These are phyloP conservation scores for Hortaea werneckii DNA, from an alignment of 2,329 filamentous ascomycete species.

Conservation along the genomic window DNA sequence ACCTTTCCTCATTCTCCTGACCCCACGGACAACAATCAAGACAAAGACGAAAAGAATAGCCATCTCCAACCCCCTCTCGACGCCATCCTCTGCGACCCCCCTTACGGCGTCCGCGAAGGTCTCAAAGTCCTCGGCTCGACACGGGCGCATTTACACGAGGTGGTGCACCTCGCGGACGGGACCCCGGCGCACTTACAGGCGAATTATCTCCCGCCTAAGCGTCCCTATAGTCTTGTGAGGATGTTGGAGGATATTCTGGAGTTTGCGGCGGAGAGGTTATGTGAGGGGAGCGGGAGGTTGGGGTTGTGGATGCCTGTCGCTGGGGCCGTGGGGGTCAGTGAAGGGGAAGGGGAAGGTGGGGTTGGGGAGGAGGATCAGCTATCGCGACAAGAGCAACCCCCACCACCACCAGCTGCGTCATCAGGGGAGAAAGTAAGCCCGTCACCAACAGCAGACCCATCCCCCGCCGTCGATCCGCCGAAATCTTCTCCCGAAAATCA, in stretches of 20 bases:
- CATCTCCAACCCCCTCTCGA: too few relatives aligned
- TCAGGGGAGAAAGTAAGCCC: too few relatives aligned
- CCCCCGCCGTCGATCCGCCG: too few relatives aligned
- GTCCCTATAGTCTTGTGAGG: constrained; percentile 80
- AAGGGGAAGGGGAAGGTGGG: constrained; percentile 45
- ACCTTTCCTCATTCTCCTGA: too few relatives aligned
- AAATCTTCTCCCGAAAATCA: too few relatives aligned
- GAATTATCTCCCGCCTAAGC: constrained; percentile 76
- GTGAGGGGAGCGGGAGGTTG: constrained; percentile 64
- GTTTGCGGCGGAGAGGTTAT: constrained; percentile 64
- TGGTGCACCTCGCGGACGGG: constrained; percentile 57
- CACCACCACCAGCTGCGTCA: too few relatives aligned
- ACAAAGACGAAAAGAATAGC: too few relatives aligned
- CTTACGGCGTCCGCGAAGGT: constrained; percentile 89
- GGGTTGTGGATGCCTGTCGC: constrained; percentile 97
- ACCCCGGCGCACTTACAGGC: constrained; percentile 57
- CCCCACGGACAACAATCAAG: too few relatives aligned
- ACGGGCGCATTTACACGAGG: constrained; percentile 42
- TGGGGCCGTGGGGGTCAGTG: constrained; percentile 26
- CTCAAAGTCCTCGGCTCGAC: constrained; percentile 74
- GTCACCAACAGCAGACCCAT: not conserved
- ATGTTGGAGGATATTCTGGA: constrained; percentile 84
- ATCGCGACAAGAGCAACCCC: too few relatives aligned
- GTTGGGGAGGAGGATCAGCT: constrained; percentile 5
- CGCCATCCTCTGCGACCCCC: constrained; percentile 92